Percentiles rank a stretch among this genome's conserved stretches.
Conservation (phyloP, 805 yeast species). For the Cyberlindnera suaveolens region DNA sequence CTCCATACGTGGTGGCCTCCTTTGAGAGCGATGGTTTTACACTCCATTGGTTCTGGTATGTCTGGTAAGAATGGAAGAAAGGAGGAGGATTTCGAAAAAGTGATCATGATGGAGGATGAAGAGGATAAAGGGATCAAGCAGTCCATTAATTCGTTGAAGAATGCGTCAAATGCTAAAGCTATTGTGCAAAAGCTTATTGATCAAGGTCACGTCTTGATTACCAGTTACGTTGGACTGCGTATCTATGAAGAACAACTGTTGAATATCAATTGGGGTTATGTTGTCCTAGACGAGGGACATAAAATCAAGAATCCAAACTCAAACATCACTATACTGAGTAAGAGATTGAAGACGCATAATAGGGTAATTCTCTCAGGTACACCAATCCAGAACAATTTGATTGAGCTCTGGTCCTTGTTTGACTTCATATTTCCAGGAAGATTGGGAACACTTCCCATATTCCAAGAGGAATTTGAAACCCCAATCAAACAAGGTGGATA, state of each 20-base stretch:
- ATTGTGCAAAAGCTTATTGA: conserved; percentile 52
- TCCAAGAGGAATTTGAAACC: conserved; percentile 83
- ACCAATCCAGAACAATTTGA: conserved; percentile 89
- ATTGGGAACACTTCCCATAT: conserved; percentile 90
- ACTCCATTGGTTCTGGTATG: conserved; percentile 92
- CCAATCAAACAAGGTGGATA: conserved; percentile 98
- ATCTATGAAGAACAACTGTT: conserved; percentile 58
- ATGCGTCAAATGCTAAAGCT: conserved; percentile 36
- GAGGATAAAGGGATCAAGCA: conserved; percentile 27
- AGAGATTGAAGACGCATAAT: conserved; percentile 77
- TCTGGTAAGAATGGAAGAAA: conserved; percentile 25
- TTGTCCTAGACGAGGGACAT: conserved; percentile 92
- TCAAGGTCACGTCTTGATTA: conserved; percentile 78
- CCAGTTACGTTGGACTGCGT: conserved; percentile 85
- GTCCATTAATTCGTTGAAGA: conserved; percentile 20
- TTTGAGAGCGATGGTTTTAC: conserved; percentile 75
- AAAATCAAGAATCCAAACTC: conserved; percentile 93
- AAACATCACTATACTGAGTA: conserved; percentile 78
- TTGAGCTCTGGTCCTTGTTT: conserved; percentile 90
- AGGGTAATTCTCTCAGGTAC: conserved; percentile 90
- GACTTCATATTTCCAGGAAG: conserved; percentile 95
- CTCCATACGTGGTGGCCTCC: conserved; percentile 99
- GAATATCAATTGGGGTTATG: conserved; percentile 82
- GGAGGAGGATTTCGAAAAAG: conserved; percentile 47
- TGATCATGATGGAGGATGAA: conserved; percentile 39